phyloP scores from a whole-genome alignment of 2,329 filamentous ascomycete genomes.

The Pyrenophora seminiperda region DNA sequence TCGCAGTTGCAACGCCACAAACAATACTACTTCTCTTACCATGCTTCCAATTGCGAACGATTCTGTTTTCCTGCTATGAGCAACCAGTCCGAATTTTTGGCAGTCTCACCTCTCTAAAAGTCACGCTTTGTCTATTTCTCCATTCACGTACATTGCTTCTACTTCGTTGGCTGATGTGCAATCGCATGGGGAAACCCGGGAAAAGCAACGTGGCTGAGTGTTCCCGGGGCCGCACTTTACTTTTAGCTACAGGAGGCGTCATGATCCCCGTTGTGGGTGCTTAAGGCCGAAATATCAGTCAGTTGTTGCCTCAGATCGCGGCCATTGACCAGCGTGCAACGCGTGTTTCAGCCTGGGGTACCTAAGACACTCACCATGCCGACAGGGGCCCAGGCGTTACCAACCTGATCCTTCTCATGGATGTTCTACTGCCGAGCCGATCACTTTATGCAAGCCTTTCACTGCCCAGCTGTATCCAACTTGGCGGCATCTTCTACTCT shows the following conservation, averaged over 20 bases:
- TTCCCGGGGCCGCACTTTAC: background rate
- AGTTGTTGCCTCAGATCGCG: slow-evolving; percentile 8
- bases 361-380: slow-evolving; percentile 28
- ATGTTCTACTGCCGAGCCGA: slow-evolving; percentile 12
- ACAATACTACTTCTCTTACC: background rate
- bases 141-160: background rate
- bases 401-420: background rate
- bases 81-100: no score
- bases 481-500: background rate
- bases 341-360: slow-evolving; percentile 31
- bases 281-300: slow-evolving; percentile 2
- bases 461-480: slow-evolving; percentile 7
- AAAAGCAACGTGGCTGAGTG: background rate
- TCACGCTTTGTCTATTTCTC: background rate
- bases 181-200: background rate
- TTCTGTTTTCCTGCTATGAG: no score
- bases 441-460: slow-evolving; percentile 18
- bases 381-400: slow-evolving; percentile 17
- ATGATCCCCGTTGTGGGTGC: background rate
- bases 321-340: slow-evolving; percentile 7
- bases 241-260: background rate
- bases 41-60: background rate
- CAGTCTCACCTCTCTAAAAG: no score
- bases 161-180: background rate
- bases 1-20: no score